phyloP scores from a whole-genome alignment of 2,329 filamentous ascomycete species.

The Pyrenochaeta sp. region DNA sequence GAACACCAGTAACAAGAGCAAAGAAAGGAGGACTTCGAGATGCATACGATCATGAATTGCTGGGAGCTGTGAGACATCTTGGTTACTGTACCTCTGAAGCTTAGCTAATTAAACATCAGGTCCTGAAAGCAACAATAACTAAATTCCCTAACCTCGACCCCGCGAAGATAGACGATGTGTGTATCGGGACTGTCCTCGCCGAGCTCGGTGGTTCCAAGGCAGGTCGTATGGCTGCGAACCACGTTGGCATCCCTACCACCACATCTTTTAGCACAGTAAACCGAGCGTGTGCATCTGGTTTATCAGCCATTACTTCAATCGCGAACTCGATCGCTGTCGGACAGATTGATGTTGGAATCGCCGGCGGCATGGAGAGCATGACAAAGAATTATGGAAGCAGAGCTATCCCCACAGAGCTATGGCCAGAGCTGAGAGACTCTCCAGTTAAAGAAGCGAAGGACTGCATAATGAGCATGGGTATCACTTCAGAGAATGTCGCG shows the following conservation, averaged over 20 bases:
- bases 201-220: conserved; percentile 92
- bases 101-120: conserved; percentile 38
- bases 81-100: conserved; percentile 37
- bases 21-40: conserved; percentile 86
- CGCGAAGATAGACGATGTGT: conserved; percentile 77
- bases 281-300: conserved; percentile 80
- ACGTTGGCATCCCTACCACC: conserved; percentile 76
- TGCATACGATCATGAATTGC: conserved; percentile 89
- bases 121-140: conserved; percentile 72
- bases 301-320: conserved; percentile 78
- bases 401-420: conserved; percentile 85
- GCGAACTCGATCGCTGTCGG: conserved; percentile 79
- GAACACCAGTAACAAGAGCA: conserved; percentile 84
- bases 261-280: conserved; percentile 88
- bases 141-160: conserved; percentile 78
- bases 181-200: conserved; percentile 86
- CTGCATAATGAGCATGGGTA: conserved; percentile 93
- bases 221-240: conserved; percentile 87
- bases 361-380: conserved; percentile 96
- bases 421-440: conserved; percentile 74
- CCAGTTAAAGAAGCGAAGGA: conserved; percentile 75
- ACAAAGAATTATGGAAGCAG: conserved; percentile 84
- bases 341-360: conserved; percentile 77
- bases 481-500: conserved; percentile 90
- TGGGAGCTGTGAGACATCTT: conserved; percentile 63